phyloP scores from a whole-genome alignment of 2,329 filamentous ascomycete genomes.

The Pseudocercospora cruenta region DNA sequence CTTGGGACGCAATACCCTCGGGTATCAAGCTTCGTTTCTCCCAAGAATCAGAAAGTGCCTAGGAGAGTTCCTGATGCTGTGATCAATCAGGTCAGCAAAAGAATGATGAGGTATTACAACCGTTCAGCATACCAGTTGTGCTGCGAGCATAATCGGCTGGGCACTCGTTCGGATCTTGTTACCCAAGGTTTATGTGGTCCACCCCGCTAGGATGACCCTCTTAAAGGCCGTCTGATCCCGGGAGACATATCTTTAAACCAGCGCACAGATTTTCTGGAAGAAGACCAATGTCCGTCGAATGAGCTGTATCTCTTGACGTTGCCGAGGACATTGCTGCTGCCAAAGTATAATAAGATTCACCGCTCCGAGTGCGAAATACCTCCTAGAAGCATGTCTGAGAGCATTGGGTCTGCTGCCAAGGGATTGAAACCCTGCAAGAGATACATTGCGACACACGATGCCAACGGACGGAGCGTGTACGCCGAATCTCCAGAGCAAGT shows the following conservation, averaged over 20 bases:
- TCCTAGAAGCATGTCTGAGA: slow-evolving; percentile 15
- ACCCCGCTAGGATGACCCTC: background rate
- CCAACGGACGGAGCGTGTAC: slow-evolving; percentile 26
- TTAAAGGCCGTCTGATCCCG: background rate
- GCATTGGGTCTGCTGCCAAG: slow-evolving; percentile 14
- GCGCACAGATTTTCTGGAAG: slow-evolving; percentile 1
- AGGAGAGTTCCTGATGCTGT: background rate
- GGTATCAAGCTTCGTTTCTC: background rate
- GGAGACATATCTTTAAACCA: background rate
- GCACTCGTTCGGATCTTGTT: no score
- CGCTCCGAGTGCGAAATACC: background rate
- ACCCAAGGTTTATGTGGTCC: background rate
- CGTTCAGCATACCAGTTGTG: background rate
- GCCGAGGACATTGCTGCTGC: background rate
- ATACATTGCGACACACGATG: slow-evolving; percentile 31
- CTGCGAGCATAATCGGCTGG: background rate
- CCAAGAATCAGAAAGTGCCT: slow-evolving; percentile 9
- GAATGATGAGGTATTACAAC: no score
- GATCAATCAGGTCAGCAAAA: no score
- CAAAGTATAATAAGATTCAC: background rate
- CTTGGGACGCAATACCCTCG: background rate
- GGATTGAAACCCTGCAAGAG: slow-evolving; percentile 28
- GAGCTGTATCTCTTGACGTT: background rate
- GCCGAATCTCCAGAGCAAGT: slow-evolving; percentile 26
- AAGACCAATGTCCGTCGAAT: background rate